A percentile compares a stretch with the other conserved stretches of the same genome.
Conservation (phyloP, 2,329 filamentous ascomycete species). For the Fusarium clavum region DNA sequence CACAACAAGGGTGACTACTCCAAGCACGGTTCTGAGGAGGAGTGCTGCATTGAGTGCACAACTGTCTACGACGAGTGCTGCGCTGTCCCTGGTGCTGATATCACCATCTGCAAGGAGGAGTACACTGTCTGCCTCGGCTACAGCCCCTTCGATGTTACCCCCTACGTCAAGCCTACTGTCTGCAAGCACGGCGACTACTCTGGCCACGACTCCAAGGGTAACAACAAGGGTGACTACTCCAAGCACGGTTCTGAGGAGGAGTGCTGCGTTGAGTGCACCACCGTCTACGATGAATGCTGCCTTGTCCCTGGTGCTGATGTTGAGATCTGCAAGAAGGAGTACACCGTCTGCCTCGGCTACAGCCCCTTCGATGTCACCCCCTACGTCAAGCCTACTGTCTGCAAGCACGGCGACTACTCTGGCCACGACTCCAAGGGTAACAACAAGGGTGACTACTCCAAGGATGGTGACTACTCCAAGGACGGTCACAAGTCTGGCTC, state of each 20-base stretch:
- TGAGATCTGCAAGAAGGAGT: constrained; percentile 17
- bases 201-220: neutral
- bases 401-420: constrained; percentile 16
- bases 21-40: constrained; percentile 9
- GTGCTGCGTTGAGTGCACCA: constrained; percentile 29
- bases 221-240: neutral
- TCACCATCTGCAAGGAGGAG: constrained; percentile 18
- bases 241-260: constrained; percentile 9
- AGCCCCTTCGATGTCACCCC: constrained; percentile 19
- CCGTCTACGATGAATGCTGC: constrained; percentile 31
- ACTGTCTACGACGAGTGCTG: constrained; percentile 34
- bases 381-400: constrained; percentile 24
- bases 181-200: constrained; percentile 21
- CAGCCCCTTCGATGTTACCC: constrained; percentile 16
- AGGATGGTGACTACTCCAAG: no score
- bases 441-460: neutral
- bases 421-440: neutral
- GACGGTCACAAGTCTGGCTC: neutral
- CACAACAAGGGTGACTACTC: neutral
- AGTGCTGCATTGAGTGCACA: constrained; percentile 29
- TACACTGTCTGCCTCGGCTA: constrained; percentile 30
- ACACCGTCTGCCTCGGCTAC: constrained; percentile 28
- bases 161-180: constrained; percentile 23
- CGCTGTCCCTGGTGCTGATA: neutral
- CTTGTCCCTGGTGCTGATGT: neutral